These are phyloP conservation scores for Erucastrum elatum DNA, from an alignment of 345 rosid species.

Conservation along the genomic window DNA sequence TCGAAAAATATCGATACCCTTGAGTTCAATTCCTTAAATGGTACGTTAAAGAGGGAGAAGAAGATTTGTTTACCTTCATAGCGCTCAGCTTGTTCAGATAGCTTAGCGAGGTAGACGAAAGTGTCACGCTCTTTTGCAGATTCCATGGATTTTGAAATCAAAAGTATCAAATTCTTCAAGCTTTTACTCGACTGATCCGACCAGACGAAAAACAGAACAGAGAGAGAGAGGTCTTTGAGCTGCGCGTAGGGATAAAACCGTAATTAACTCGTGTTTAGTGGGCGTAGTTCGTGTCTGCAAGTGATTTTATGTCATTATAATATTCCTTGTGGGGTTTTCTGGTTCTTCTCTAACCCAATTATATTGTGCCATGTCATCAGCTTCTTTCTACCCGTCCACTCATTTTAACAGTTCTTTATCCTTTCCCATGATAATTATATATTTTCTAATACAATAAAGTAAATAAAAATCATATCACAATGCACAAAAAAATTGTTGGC, in stretches of 20 bases:
- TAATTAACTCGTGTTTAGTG: slow-evolving; percentile 17
- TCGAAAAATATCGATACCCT: background rate
- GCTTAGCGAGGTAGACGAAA: slow-evolving; percentile 58
- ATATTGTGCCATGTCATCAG: slow-evolving; percentile 25
- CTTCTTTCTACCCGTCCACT: slow-evolving; percentile 33
- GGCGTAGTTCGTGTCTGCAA: slow-evolving; percentile 30
- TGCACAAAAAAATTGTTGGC: background rate
- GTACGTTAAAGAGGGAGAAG: too few species aligned
- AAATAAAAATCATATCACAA: background rate
- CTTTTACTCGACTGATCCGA: slow-evolving; percentile 20
- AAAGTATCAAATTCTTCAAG: background rate
- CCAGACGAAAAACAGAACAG: slow-evolving; percentile 5
- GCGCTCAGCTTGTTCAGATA: slow-evolving; percentile 76
- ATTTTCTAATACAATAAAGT: background rate
- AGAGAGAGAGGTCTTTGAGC: slow-evolving; percentile 14
- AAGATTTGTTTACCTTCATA: slow-evolving; percentile 45
- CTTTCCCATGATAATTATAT: background rate
- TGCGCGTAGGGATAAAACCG: slow-evolving; percentile 30
- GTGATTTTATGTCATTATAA: slow-evolving; percentile 14
- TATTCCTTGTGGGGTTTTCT: slow-evolving; percentile 28
- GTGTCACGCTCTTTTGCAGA: slow-evolving; percentile 48
- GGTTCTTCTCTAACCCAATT: background rate
- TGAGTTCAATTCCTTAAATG: background rate
- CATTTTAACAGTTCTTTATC: slow-evolving; percentile 36
- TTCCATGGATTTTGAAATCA: slow-evolving; percentile 24